phyloP scores from a whole-genome alignment of 23 red algal species.

The Agarophyton chilense region DNA sequence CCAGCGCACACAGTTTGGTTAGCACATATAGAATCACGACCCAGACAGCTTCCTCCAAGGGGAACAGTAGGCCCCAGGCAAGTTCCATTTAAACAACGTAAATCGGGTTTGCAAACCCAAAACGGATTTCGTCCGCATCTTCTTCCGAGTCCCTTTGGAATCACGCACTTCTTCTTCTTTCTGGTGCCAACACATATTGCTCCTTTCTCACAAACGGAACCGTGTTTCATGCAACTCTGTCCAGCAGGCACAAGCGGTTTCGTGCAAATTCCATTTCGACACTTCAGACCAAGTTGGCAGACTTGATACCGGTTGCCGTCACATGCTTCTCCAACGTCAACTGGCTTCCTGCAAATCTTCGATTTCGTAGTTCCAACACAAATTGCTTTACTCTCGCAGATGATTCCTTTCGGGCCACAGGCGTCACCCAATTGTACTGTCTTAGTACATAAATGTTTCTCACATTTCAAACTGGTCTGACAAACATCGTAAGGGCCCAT shows the following conservation, averaged over 20 bases:
- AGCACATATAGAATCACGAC: neutral
- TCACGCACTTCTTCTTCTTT: conserved; percentile 27
- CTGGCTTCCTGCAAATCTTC: conserved; percentile 18
- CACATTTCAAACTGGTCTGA: neutral
- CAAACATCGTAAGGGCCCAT: neutral
- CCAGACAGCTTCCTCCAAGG: neutral
- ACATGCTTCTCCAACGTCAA: neutral
- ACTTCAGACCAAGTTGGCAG: conserved; percentile 18
- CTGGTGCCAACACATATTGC: conserved; percentile 1
- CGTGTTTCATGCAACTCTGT: neutral
- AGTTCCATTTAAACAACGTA: neutral
- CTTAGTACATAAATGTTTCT: neutral
- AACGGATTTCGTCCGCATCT: conserved; percentile 20
- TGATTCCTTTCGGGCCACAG: neutral
- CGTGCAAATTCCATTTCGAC: conserved; percentile 21
- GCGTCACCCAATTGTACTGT: neutral
- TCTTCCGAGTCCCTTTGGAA: conserved; percentile 5
- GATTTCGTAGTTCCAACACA: conserved; percentile 10
- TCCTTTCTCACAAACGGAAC: conserved; percentile 18
- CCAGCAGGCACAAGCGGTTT: neutral
- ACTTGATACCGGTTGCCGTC: conserved; percentile 16
- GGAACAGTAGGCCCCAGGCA: neutral
- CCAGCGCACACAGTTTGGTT: conserved; percentile 30
- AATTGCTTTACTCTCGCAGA: neutral
- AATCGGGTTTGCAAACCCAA: conserved; percentile 2